Evolutionary conservation across 2,329 filamentous ascomycete genomes (phyloP).

Genomic region (Cercospora sp.): DNA sequence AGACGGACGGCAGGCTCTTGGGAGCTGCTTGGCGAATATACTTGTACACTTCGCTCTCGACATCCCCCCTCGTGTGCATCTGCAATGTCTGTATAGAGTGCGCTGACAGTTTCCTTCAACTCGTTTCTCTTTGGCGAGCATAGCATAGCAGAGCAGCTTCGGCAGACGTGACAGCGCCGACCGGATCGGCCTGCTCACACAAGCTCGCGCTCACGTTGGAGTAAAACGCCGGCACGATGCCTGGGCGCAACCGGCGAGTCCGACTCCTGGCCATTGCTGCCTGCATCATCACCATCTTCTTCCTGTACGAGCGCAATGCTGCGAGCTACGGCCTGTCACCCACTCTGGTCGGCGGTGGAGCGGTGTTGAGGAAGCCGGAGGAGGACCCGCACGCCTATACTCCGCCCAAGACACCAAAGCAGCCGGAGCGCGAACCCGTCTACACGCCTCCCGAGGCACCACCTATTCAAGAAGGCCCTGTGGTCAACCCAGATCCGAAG

Average conservation of each 20-base stretch:
- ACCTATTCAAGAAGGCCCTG: not conserved
- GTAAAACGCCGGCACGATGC: conserved; percentile 22
- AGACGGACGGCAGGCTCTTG: not conserved
- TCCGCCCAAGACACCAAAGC: conserved; percentile 6
- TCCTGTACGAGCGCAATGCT: conserved; percentile 30
- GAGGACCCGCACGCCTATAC: conserved; percentile 16
- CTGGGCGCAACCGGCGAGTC: conserved; percentile 30
- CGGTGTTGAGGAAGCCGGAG: conserved; percentile 24
- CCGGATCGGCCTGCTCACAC: conserved; percentile 12
- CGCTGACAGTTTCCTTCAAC: not conserved
- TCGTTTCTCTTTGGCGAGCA: not conserved
- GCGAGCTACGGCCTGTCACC: conserved; percentile 18
- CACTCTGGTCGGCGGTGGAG: conserved; percentile 24
- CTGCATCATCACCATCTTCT: conserved; percentile 30
- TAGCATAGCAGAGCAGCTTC: conserved; percentile 5
- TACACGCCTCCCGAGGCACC: conserved; percentile 6
- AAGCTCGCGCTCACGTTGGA: not conserved
- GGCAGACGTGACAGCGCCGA: conserved; percentile 10
- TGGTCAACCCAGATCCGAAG: conserved; percentile 13
- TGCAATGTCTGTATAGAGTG: not conserved
- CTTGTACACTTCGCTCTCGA: not conserved
- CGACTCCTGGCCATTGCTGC: conserved; percentile 30
- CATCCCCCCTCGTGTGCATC: not conserved
- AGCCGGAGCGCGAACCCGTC: conserved; percentile 11
- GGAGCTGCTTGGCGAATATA: not conserved